Conservation (phyloP, 2,329 filamentous ascomycete species). For the Trichoderma sp. region DNA sequence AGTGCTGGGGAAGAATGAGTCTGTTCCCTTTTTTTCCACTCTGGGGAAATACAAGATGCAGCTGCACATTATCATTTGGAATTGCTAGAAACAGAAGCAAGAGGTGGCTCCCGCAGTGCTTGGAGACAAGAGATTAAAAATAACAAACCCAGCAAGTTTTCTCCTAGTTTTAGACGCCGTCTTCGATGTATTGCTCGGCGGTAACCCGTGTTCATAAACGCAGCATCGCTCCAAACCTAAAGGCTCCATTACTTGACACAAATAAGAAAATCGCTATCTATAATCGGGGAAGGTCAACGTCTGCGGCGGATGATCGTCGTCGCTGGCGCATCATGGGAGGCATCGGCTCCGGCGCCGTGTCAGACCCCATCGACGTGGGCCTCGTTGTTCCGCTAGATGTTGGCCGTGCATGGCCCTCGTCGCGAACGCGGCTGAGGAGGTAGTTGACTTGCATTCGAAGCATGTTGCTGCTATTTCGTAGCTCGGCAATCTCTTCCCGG, state of each 20-base stretch:
- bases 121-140: neutral
- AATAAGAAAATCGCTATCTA: conserved; percentile 23
- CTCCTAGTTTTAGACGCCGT: conserved; percentile 10
- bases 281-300: conserved; percentile 39
- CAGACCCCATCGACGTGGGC: conserved; percentile 31
- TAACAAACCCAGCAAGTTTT: neutral
- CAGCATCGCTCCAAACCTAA: conserved; percentile 8
- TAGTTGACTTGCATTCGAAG: conserved; percentile 59
- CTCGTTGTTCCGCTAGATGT: conserved; percentile 35
- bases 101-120: neutral
- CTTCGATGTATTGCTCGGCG: neutral
- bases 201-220: neutral
- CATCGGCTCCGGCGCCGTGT: conserved; percentile 29
- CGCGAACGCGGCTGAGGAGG: conserved; percentile 52
- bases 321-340: conserved; percentile 32
- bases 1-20: neutral
- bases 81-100: neutral
- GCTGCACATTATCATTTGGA: neutral
- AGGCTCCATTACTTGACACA: neutral
- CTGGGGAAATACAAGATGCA: neutral
- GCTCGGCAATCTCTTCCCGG: conserved; percentile 60
- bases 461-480: conserved; percentile 55
- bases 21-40: neutral
- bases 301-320: conserved; percentile 37
- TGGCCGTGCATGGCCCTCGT: conserved; percentile 41